A percentile compares a stretch with the other conserved stretches of the same genome.
These are phyloP conservation scores for Euphrasia arctica DNA, from an alignment of 305 asterid genomes.

Conservation along the genomic window DNA sequence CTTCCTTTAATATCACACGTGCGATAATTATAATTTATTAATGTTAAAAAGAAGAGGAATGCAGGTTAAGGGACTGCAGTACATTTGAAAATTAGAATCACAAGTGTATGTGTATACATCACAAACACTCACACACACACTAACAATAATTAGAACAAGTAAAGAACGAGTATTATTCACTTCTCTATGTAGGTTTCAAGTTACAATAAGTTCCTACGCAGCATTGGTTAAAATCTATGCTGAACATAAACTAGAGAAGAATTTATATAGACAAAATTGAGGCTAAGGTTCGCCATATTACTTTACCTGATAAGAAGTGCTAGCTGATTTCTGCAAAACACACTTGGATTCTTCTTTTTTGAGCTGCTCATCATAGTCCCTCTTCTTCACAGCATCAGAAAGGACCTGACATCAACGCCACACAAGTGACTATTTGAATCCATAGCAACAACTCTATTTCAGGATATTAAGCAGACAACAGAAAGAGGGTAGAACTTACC, in stretches of 20 bases:
- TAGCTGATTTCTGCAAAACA: conserved; percentile 74
- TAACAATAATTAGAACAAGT: not conserved
- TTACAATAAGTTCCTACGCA: conserved; percentile 1
- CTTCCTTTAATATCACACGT: not conserved
- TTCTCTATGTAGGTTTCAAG: not conserved
- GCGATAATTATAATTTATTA: not conserved
- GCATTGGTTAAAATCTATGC: not conserved
- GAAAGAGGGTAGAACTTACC: conserved; percentile 39
- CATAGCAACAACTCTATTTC: conserved; percentile 25
- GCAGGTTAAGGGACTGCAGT: conserved; percentile 15
- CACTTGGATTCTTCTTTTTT: conserved; percentile 81
- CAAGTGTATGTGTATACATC: not conserved
- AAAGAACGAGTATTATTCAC: not conserved
- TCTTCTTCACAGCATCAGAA: conserved; percentile 89
- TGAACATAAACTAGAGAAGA: not conserved
- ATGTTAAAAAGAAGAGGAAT: not conserved
- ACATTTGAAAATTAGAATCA: not conserved
- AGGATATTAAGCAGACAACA: conserved; percentile 24
- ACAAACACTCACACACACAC: not conserved
- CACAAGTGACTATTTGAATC: conserved; percentile 28
- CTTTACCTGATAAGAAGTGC: conserved; percentile 77
- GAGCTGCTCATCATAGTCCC: conserved; percentile 95
- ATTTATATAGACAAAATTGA: not conserved
- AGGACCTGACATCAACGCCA: conserved; percentile 59
- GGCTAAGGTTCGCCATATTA: conserved; percentile 11